Conservation (phyloP, 495 filamentous ascomycete genomes). For the Filosporella fistucella region DNA sequence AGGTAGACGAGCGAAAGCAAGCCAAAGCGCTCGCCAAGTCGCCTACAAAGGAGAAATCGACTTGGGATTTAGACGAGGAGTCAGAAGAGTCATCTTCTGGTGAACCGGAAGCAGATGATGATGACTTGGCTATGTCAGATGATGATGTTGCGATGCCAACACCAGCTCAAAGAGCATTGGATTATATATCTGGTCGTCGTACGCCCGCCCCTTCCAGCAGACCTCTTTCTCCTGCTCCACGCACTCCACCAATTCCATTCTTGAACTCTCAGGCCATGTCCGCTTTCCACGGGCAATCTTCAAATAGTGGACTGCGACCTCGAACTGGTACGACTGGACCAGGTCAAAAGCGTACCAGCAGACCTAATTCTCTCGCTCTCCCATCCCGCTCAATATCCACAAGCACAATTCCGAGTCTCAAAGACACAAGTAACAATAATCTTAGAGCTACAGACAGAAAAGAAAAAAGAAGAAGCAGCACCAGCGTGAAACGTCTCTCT, state of each 20-base stretch:
- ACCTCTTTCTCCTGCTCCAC: slow-evolving; percentile 15
- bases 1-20: slow-evolving; percentile 40
- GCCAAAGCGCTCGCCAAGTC: slow-evolving; percentile 16
- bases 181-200: slow-evolving; percentile 41
- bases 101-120: slow-evolving; percentile 26
- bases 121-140: slow-evolving; percentile 36
- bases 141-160: slow-evolving; percentile 28
- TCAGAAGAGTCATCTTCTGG: slow-evolving; percentile 16
- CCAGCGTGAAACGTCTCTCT: slow-evolving; percentile 41
- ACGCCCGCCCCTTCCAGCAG: slow-evolving; percentile 16
- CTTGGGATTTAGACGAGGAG: slow-evolving; percentile 23
- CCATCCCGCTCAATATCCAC: slow-evolving; percentile 20
- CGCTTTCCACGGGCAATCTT: slow-evolving; percentile 15
- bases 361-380: slow-evolving; percentile 18
- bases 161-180: slow-evolving; percentile 38
- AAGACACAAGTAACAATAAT: slow-evolving; percentile 7
- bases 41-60: slow-evolving; percentile 4
- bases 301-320: slow-evolving; percentile 8
- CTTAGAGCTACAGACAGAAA: slow-evolving; percentile 6
- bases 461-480: slow-evolving; percentile 39
- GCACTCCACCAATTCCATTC: slow-evolving; percentile 16
- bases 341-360: slow-evolving; percentile 5
- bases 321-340: slow-evolving; percentile 13
- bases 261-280: slow-evolving; percentile 19
- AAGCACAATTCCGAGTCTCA: slow-evolving; percentile 11